Base-by-base conservation (phyloP, 257 asterid species). In the Apocynum venetum region DNA sequence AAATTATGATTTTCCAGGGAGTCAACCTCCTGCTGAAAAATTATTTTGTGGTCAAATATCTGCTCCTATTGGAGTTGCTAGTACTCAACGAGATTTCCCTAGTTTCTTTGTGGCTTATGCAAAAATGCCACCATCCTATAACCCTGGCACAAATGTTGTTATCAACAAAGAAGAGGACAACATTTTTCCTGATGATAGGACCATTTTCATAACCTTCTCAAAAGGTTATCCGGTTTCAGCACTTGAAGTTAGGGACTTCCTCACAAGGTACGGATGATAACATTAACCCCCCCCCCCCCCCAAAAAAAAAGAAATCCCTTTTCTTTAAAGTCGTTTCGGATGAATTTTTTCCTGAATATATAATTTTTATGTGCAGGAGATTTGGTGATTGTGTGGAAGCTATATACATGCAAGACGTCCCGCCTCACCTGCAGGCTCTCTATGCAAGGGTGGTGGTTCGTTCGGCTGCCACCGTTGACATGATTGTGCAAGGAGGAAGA, bases 141-240 rank as follows among this genome's bases (percentile, higher is more conserved):
- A 82, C 35, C 8, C 69, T 25, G 31, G 31, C 31, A 25, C 31
- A 25, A 25, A 25, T 25, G 31, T 25, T 25, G 31, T 8, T n/a
- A 1, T 10, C 6, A 55, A 12, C 13, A 44, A 46, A 48, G 78
- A 79, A 35, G 88, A 47, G 55, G 20, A 0, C 17, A n/a, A 47
- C 25, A 38, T 80, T 6, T 71, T 83, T 2, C 77, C 92, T 0
- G 97, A 86, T 52, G 93, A 90, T 6, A 83, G 97, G 47, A 91
- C 98, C 0, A 77, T 93, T n/a, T 93, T 90, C 88, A 73, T 93
- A 83, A 91, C 97, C 2, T 93, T 93, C 55, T 89, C 96, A 4
- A 89, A 85, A 40, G 98, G 95, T 0, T 91, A 90, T 56, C 98
- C 93, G 3, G 79, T 87, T 1, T 9, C 81, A 0, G 90, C 82